A percentile compares a stretch with the other conserved stretches of the same genome.
Evolutionary conservation across 208 protist genomes (phyloP).

Genomic region (Crithidia brevicula): DNA sequence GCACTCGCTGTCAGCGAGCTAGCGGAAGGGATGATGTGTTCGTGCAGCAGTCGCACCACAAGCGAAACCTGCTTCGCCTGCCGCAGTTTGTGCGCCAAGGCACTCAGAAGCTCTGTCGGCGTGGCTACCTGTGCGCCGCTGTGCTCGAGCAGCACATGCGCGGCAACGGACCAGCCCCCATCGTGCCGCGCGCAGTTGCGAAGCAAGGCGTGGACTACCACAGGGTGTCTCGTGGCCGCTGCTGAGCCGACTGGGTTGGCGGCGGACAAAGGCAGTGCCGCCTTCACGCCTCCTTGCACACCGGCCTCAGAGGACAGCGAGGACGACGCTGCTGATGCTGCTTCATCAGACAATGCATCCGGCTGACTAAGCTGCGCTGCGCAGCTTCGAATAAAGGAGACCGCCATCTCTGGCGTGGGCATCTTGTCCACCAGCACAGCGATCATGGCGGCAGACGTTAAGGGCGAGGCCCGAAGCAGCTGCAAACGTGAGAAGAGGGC

Average conservation of each 20-base stretch:
- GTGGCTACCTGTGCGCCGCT: slow-evolving; percentile 36
- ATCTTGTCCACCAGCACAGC: slow-evolving; percentile 68
- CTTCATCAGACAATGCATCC: no score
- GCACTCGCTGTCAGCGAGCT: slow-evolving; percentile 44
- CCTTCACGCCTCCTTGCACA: not conserved
- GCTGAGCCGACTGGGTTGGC: not conserved
- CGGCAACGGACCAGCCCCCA: slow-evolving; percentile 50
- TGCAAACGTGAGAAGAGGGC: slow-evolving; percentile 40
- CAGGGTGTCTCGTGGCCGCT: slow-evolving; percentile 42
- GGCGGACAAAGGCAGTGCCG: not conserved
- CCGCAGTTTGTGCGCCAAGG: slow-evolving; percentile 64
- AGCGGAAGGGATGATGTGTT: slow-evolving; percentile 67
- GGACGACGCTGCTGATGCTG: not conserved
- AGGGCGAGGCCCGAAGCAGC: slow-evolving; percentile 41
- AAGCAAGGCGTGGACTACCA: slow-evolving; percentile 70
- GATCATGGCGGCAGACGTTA: slow-evolving; percentile 58
- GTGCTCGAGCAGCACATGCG: slow-evolving; percentile 45
- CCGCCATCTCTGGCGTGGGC: slow-evolving; percentile 47
- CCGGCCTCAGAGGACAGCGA: not conserved
- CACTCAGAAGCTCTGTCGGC: slow-evolving; percentile 64
- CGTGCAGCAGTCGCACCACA: slow-evolving; percentile 67
- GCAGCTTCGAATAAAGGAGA: slow-evolving; percentile 43
- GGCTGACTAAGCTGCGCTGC: slow-evolving; percentile 23
- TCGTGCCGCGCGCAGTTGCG: slow-evolving; percentile 44
- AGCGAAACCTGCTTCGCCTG: slow-evolving; percentile 47